Evolutionary conservation across 169 alveolate species (phyloP), one percentile per base, ranked within the genome.

Genomic region (Plasmodium gonderi): DNA sequence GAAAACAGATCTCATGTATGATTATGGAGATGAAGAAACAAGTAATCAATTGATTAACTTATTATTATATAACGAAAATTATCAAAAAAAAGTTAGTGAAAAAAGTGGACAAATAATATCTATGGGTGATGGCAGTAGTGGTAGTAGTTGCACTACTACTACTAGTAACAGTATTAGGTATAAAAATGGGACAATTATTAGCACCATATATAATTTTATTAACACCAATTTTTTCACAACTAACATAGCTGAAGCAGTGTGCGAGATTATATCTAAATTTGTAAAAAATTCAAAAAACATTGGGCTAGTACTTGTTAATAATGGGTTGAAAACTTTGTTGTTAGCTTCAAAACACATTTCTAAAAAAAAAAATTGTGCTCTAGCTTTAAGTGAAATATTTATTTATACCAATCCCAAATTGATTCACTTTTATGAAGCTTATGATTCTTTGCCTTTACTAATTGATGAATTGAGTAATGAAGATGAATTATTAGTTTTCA

Each of bases 301-400:
- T 20, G 93, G 93, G 45, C 78, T 75, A 11, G 87, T 87, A 23
- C 54, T 87, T 38, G 87, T 87, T n/a, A 87, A 87, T 47, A 87
- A 87, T 42, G 93, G 93, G 11, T 87, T 87, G 33, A 87, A 87
- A 40, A n/a, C 93, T 8, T 47, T 87, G 29, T 45, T 87, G 11
- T 45, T 75, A 23, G 85, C 89, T 14, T 87, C 93, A 6, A 87
- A 87, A 54, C 89, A 87, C 68, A 87, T 87, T 75, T 31, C 60
- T 26, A 87, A 87, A 44, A 87, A 75, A 75, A 87, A 87, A 42
- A 75, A 75, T 65, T 87, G 93, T 65, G 60, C 87, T 44, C 36
- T 74, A 51, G 93, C 93, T 54, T 75, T 87, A 67, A 75, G 93
- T 78, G 93, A 87, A 87, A 87, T 87, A 75, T 87, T 87, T 75